Conservation (phyloP, 2,329 filamentous ascomycete genomes). For the Diplodia intermedia region DNA sequence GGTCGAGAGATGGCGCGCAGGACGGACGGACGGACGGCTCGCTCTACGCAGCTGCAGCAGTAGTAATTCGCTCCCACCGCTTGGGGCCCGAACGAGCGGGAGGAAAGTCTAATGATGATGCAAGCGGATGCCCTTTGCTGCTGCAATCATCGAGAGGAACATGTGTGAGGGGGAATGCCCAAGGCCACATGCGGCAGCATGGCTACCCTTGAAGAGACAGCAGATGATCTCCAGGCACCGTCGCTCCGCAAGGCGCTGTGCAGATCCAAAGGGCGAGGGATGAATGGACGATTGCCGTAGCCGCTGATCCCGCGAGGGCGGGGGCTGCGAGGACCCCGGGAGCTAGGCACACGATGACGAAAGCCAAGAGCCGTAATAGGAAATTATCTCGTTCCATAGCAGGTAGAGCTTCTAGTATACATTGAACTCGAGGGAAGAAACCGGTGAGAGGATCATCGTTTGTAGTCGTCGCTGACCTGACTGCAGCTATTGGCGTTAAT, state of each 20-base stretch:
- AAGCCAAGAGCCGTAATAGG: slow-evolving; percentile 27
- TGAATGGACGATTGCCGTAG: background rate
- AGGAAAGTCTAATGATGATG: background rate
- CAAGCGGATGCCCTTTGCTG: background rate
- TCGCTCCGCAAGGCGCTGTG: slow-evolving; percentile 5
- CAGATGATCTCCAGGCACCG: slow-evolving; percentile 16
- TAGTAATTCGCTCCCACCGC: background rate
- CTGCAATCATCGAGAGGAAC: background rate
- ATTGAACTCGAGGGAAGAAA: slow-evolving; percentile 10
- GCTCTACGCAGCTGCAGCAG: background rate
- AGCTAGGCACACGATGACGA: slow-evolving; percentile 25
- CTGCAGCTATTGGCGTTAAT: slow-evolving; percentile 10
- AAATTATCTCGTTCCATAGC: slow-evolving; percentile 29
- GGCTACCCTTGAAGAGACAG: background rate
- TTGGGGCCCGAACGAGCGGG: background rate
- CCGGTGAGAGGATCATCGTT: slow-evolving; percentile 19
- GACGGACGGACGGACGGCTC: background rate
- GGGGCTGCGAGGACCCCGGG: slow-evolving; percentile 12
- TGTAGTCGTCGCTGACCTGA: slow-evolving; percentile 8
- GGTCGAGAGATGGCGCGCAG: background rate
- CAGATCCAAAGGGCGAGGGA: slow-evolving; percentile 15
- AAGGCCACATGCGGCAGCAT: background rate
- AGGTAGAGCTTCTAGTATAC: slow-evolving; percentile 30
- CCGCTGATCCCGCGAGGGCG: slow-evolving; percentile 20
- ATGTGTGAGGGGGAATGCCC: background rate